Evolutionary conservation across 805 yeast species (phyloP), one percentile per base, ranked within the genome.

Genomic region (Kodamaea jinghongensis): DNA sequence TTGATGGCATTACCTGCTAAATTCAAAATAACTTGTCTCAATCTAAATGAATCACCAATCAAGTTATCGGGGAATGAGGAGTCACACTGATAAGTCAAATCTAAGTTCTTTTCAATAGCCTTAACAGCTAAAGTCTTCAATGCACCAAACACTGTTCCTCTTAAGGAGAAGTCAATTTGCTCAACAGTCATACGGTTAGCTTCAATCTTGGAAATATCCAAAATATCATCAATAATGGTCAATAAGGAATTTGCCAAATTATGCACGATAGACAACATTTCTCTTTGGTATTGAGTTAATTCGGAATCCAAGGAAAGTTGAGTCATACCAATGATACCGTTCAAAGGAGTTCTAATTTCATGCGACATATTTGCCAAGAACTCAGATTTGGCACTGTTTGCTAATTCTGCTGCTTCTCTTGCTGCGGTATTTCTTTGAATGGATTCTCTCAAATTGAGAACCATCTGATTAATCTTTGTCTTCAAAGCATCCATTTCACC

Each of bases 131-230:
- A 66, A 1, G 96, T 87, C 62, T 87, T 87, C 58, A 87, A 72
- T 0, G 96, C 96, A 27, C 95, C 96, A 57, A 87, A 87, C 2
- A 86, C 90, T 0, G 95, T 87, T 3, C 91, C 90, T 55, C 96
- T 73, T 33, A 87, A 68, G 10, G 91, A 83, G 56, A 87, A 87
- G 46, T 89, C 95, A 45, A 86, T 87, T 56, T 85, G 86, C 56
- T 87, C 96, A 40, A 87, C 87, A 0, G 95, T 87, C 96, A 87
- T 88, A 61, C 95, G 73, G 61, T 87, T 87, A 20, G 96, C 96
- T 61, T 87, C 96, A 63, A 87, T 87, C 75, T 87, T 87, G 41
- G 96, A 87, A 55, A 87, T 87, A 78, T 87, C 96, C 51, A 87
- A 72, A 52, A 87, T 87, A 60, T 87, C 96, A 58, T 87, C 96